Percentiles rank a stretch among this genome's conserved stretches.
Conservation (phyloP, 495 filamentous ascomycete genomes). For the Apodospora peruviana region DNA sequence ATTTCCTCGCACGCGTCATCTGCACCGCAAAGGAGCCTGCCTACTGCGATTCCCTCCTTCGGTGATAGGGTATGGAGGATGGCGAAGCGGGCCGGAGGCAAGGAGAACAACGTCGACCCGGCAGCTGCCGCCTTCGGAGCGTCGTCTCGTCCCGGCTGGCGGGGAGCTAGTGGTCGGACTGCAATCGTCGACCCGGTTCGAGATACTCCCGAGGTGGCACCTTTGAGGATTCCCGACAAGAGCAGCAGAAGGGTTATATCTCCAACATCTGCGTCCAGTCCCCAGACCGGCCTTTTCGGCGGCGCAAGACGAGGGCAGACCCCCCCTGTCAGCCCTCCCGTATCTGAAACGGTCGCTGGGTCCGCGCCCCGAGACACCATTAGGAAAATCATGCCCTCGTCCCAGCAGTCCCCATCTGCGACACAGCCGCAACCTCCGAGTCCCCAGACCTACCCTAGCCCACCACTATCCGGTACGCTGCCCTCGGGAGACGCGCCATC, state of each 20-base stretch:
- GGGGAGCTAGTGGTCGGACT: conserved; percentile 47
- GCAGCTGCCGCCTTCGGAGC: conserved; percentile 28
- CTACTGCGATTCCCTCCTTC: conserved; percentile 23
- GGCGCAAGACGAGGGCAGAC: conserved; percentile 21
- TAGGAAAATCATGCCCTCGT: conserved; percentile 16
- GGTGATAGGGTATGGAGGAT: conserved; percentile 43
- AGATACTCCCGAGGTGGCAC: conserved; percentile 36
- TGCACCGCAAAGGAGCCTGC: conserved; percentile 12
- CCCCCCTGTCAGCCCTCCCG: conserved; percentile 29
- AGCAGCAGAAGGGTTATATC: conserved; percentile 31
- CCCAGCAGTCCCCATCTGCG: conserved; percentile 19
- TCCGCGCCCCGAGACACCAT: conserved; percentile 21
- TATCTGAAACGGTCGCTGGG: conserved; percentile 22
- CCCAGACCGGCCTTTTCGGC: conserved; percentile 9
- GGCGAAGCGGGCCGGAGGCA: conserved; percentile 26
- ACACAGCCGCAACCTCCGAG: conserved; percentile 11
- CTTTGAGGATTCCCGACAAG: conserved; percentile 41
- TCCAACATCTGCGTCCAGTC: conserved; percentile 7
- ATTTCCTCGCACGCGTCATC: conserved; percentile 20
- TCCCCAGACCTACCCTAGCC: conserved; percentile 28
- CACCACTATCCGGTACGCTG: conserved; percentile 26
- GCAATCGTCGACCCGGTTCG: conserved; percentile 42
- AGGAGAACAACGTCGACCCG: conserved; percentile 20
- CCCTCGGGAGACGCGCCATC: conserved; percentile 17
- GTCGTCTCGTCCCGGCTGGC: conserved; percentile 43